Base-by-base conservation (phyloP, 768 basidiomycete species). In the Mycena haematopus region DNA sequence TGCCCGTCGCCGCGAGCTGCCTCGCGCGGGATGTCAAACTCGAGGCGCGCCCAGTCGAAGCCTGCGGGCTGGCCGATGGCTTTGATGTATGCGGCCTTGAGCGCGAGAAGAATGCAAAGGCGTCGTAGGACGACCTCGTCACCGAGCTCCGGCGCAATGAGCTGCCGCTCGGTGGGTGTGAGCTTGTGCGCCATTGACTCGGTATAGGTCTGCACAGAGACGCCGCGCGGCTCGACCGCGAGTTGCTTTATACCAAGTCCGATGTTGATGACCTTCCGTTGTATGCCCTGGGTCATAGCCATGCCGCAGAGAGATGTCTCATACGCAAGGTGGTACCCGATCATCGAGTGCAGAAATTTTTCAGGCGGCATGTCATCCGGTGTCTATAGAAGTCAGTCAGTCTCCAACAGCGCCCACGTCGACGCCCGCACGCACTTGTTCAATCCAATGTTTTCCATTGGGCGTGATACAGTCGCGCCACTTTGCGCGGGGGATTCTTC, bases 21-120 rank as follows among this genome's bases (percentile, higher is more conserved):
- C 64, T 84, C 78, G 38, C 82, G 82, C 14, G 67, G 88, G 50
- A 93, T 83, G 74, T 93, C 86, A 79, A 93, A 92, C 67, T 93
- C 90, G 64, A 95, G 85, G 2, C 92, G 87, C 6, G 88, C 86
- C 76, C 82, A 91, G 77, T 93, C 91, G 72, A 94, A 93, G 1
- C 90, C 91, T 17, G 86, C 75, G 6, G 90, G 86, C 65, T 93
- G 92, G 2, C 91, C 93, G 63, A 93, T 88, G 0, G 93, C 93
- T 68, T 88, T 87, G 76, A 92, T 88, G 74, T 94, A 93, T 3
- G 93, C 86, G 22, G 88, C 80, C 68, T 94, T 95, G 70, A 94
- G 81, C 2, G 92, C 84, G 36, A 94, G 85, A 51, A 93, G 79
- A 71, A 92, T 89, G 73, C 85, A 90, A 3, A 94, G 78, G 1